Conservation (phyloP, 192 early-diverging fungal genomes). For the Ambispora gerdemannii region DNA sequence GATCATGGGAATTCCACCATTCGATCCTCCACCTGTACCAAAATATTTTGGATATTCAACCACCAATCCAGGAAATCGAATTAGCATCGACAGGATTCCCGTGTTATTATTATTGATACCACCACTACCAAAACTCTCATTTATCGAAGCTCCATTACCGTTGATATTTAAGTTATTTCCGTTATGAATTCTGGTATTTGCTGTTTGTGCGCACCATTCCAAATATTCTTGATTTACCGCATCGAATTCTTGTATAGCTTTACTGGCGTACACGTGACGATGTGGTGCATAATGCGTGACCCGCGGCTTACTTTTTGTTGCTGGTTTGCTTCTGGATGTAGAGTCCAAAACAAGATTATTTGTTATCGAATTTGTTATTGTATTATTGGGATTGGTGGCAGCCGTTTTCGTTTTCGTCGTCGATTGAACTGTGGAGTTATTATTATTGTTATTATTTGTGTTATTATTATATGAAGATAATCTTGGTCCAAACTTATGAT, state of each 20-base stretch:
- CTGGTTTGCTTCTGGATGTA: neutral
- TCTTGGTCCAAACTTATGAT: neutral
- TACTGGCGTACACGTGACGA: constrained; percentile 13
- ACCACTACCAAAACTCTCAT: neutral
- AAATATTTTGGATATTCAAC: constrained; percentile 23
- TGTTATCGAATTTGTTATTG: too few relatives aligned
- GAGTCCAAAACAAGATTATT: neutral
- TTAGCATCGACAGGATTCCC: neutral
- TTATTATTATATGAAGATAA: neutral
- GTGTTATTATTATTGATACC: neutral
- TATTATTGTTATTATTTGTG: neutral
- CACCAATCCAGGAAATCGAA: neutral
- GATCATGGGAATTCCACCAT: too few relatives aligned
- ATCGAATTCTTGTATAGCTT: constrained; percentile 15
- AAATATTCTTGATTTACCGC: constrained; percentile 24
- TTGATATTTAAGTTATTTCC: neutral
- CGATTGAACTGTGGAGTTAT: too few relatives aligned
- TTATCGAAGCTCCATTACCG: neutral
- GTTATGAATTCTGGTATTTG: neutral
- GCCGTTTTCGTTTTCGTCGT: too few relatives aligned
- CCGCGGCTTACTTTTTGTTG: neutral
- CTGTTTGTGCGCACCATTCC: constrained; percentile 17
- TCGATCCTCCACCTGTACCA: neutral
- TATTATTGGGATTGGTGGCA: too few relatives aligned
- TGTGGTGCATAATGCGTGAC: neutral